Base-by-base conservation (phyloP, 148 eudicot genomes). In the Rhododendron ferrugineum region DNA sequence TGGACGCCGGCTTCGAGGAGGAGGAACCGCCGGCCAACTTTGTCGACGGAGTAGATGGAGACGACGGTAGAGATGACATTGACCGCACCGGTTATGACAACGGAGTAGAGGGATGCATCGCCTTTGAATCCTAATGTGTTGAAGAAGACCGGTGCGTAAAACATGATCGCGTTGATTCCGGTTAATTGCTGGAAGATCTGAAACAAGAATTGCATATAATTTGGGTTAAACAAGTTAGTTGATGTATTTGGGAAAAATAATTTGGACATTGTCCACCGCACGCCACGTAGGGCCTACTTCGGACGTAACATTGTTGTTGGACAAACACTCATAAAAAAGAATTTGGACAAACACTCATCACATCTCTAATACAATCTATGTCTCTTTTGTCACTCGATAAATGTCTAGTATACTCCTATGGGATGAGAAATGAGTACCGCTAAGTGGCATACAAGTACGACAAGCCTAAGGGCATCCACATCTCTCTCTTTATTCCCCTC, bases 81-180 rank as follows among this genome's bases (percentile, higher is more conserved):
- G 60, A 97, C 99, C 0, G 98, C 96, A 0, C 98, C 99, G 0
- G 93, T 93, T 70, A 95, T 94, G 16, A 95, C 98, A 0, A 96
- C 92, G 0, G 99, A 97, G 91, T 95, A 95, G 4, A 97, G 92
- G 6, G 99, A 90, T 3, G 98, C 99, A 66, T 89, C 91, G 80
- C 84, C 87, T 42, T 92, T 93, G 75, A 97, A 97, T 23, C 99
- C 99, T 11, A 97, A 79, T 7, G 99, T 95, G 82, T 78, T 87
- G 86, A 97, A 95, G n/a, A 97, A 89, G 3, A 97, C 99, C 0
- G 99, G 99, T 0, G 99, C 96, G 77, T 97, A 97, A 86, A 97
- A 97, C 98, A 97, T 95, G 66, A 97, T 97, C 0, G 99, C 99
- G 74, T 95, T 97, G 87, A 97, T 97, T 7, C 99, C 99, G 0